Conservation (phyloP, 768 basidiomycete species). For the Mrakia gelida region DNA sequence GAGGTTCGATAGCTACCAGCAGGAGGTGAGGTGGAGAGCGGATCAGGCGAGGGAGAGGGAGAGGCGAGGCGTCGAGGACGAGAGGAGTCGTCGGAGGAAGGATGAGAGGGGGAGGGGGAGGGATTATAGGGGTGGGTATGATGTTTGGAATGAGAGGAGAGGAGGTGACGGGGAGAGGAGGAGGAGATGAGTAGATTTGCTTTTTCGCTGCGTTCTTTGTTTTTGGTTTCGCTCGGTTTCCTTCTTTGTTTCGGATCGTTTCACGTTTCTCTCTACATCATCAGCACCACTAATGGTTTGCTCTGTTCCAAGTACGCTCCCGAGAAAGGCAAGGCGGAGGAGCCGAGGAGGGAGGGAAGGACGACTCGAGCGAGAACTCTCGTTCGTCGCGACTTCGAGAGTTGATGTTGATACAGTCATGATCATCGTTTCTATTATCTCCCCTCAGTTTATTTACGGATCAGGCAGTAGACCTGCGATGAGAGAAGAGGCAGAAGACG, state of each 20-base stretch:
- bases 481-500: not conserved
- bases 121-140: not conserved
- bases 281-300: not conserved
- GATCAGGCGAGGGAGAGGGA: not conserved
- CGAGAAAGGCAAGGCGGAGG: too few species aligned
- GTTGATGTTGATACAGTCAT: not conserved
- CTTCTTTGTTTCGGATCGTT: not conserved
- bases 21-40: not conserved
- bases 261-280: not conserved
- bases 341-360: too few species aligned
- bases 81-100: not conserved
- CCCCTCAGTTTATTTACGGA: conserved; percentile 13
- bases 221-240: not conserved
- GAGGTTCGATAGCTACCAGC: too few species aligned
- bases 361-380: not conserved
- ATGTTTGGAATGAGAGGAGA: not conserved
- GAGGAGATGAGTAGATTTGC: not conserved
- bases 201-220: not conserved
- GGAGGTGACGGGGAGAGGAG: not conserved
- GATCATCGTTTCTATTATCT: conserved; percentile 15
- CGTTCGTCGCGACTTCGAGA: not conserved
- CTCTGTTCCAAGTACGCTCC: too few species aligned
- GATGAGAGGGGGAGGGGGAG: not conserved
- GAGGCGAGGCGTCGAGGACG: not conserved
- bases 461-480: conserved; percentile 24